These are phyloP conservation scores for Ogataea nakhonphanomensis DNA, from an alignment of 805 yeast genomes.

Conservation along the genomic window DNA sequence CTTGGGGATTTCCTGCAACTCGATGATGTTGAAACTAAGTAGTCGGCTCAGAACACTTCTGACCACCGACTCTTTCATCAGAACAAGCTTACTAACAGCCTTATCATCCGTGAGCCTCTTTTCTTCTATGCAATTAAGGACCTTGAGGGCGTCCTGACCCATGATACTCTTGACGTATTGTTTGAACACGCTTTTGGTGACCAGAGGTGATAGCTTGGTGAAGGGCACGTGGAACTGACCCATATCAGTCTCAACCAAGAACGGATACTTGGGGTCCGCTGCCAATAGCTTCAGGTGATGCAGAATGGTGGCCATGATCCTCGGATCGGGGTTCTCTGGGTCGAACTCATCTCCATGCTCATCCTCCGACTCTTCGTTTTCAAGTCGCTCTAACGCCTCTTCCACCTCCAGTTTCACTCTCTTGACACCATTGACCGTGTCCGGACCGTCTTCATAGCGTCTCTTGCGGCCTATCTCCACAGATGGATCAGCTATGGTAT, in stretches of 20 bases:
- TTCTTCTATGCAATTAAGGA: slow-evolving; percentile 72
- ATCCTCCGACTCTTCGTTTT: slow-evolving; percentile 29
- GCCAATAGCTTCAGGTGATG: slow-evolving; percentile 70
- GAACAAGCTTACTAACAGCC: slow-evolving; percentile 65
- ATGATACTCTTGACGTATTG: slow-evolving; percentile 56
- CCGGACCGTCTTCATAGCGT: slow-evolving; percentile 8
- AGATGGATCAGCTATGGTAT: slow-evolving; percentile 36
- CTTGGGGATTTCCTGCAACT: slow-evolving; percentile 91
- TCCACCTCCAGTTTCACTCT: slow-evolving; percentile 30
- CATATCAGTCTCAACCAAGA: slow-evolving; percentile 55
- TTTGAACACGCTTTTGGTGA: slow-evolving; percentile 52
- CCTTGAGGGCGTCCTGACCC: slow-evolving; percentile 65
- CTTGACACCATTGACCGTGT: slow-evolving; percentile 9
- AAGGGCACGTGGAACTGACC: slow-evolving; percentile 64
- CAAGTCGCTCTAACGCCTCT: slow-evolving; percentile 28
- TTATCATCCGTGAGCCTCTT: slow-evolving; percentile 81
- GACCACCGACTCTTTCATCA: slow-evolving; percentile 74
- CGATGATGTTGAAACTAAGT: slow-evolving; percentile 67
- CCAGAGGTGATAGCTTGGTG: slow-evolving; percentile 42
- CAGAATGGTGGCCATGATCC: slow-evolving; percentile 25
- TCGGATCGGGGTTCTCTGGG: slow-evolving; percentile 20
- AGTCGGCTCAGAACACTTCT: slow-evolving; percentile 67
- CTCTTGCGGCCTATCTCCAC: slow-evolving; percentile 21
- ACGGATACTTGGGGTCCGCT: slow-evolving; percentile 48
- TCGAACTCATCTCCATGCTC: slow-evolving; percentile 26